Evolutionary conservation across 352 stramenopile genomes (phyloP), one percentile per base, ranked within the genome.

Genomic region (Globisporangium solare): DNA sequence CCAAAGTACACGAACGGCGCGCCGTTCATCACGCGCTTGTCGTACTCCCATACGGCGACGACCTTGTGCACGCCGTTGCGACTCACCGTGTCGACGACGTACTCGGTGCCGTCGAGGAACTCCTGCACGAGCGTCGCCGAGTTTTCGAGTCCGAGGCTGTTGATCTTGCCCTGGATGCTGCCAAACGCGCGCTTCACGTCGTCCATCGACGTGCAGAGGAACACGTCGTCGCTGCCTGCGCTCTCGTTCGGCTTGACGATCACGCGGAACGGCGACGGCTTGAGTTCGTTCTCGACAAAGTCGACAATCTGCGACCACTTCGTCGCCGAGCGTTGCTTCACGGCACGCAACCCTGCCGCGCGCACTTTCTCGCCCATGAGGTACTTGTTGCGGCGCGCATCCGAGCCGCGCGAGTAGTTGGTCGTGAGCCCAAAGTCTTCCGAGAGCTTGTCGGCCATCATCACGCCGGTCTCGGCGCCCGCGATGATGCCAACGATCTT

Each of bases 21-120:
- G 43, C 70, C 74, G 66, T 98, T 98, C 31, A 94, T 83, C 5
- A 73, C 71, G 52, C 96, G 79, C 79, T 99, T 99, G 73, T 99
- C 96, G 67, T 99, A 99, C 67, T 96, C 86, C 96, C 96, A 99
- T 7, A 99, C 71, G 5, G 95, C 96, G 32, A 97, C 89, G 37
- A 98, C 84, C 60, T 98, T 98, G 58, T 97, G 87, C 43, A 92
- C 68, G 0, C 96, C 96, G 65, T 97, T 82, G 55, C 88, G 85
- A 58, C 76, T 95, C 10, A 99, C 95, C 8, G 92, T 96, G 66
- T 99, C 96, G n/a, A 99, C 79, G 4, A 97, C 95, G 72, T 98
- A 99, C 71, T 99, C 96, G 18, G 75, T 91, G 31, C 96, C 96
- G 7, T 83, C 75, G 15, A 98, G 70, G 66, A 93, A 98, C 70